Evolutionary conservation across 2,329 filamentous ascomycete genomes (phyloP), one percentile per base, ranked within the genome.

Genomic region (Didymella keratinophila): DNA sequence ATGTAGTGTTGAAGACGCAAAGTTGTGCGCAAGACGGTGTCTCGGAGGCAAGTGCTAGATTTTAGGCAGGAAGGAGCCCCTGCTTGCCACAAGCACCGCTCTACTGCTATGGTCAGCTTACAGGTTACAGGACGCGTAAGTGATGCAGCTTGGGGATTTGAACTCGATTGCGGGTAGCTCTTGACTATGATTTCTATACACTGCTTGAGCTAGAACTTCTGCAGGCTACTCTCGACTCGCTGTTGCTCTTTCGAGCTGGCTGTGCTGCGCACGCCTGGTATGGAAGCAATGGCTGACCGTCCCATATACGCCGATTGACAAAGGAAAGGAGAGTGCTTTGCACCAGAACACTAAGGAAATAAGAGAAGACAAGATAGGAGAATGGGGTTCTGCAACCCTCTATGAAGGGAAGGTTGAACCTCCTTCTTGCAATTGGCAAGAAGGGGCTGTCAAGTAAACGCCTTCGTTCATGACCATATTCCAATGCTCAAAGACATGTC

Each of bases 401-500:
- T 46, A 16, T 39, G 50, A 46, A 54, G 48, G 41, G 45, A 58
- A 54, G 32, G 45, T 54, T 45, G 46, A 54, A 18, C 41, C 45
- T 25, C 45, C 39, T 42, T 54, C 50, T 54, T 54, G 50, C 56
- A 50, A 50, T 36, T n/a, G 56, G 56, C 36, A 51, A 47, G 41
- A 54, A 54, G 25, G 32, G 36, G 50, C 34, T 54, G 50, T 51
- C 56, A 54, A 58, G 27, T 36, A 39, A 58, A 71, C 66, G 66
- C 67, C 68, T 56, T 53, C 57, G 61, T 64, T 70, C 68, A 63
- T 71, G 56, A 69, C 46, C 60, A 58, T 61, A 54, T 60, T 63
- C 63, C 64, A 65, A 53, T 65, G 66, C 55, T 56, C 59, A 46
- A 56, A 36, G 44, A 51, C 54, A 55, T 43, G 50, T 54, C 48